Percentiles rank a stretch among this genome's conserved stretches.
These are phyloP conservation scores for Boletus reticuloceps DNA, from an alignment of 768 basidiomycete genomes.

Conservation along the genomic window DNA sequence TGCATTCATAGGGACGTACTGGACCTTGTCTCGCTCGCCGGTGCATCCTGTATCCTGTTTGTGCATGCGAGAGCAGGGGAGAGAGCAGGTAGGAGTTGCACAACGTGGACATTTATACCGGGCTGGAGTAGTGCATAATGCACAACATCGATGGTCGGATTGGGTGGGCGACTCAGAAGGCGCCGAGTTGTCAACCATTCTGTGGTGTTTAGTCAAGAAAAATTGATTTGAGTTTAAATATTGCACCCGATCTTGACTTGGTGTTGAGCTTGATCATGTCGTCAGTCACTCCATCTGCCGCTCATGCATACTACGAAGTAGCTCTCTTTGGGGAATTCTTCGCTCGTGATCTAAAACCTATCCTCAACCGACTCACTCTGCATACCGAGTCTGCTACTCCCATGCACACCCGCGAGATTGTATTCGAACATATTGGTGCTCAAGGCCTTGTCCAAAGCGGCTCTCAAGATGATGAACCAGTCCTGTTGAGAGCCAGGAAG, in stretches of 20 bases:
- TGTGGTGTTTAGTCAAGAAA: background rate
- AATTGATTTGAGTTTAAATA: background rate
- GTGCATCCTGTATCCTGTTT: constrained; percentile 61
- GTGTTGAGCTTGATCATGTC: background rate
- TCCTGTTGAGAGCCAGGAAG: constrained; percentile 70
- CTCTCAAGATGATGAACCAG: constrained; percentile 54
- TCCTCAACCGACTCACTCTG: constrained; percentile 79
- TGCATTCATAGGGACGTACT: constrained; percentile 77
- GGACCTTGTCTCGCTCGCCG: constrained; percentile 69
- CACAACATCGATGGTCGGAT: constrained; percentile 38
- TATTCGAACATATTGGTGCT: constrained; percentile 78
- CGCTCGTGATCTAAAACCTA: constrained; percentile 67
- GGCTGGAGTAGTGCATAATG: constrained; percentile 47
- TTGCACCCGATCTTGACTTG: background rate
- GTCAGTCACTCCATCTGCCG: constrained; percentile 26
- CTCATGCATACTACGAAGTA: constrained; percentile 77
- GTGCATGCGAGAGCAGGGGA: constrained; percentile 65
- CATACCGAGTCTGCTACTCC: constrained; percentile 74
- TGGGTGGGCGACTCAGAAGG: constrained; percentile 15
- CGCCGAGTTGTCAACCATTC: constrained; percentile 7
- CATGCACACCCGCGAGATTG: constrained; percentile 73
- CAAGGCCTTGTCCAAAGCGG: constrained; percentile 53
- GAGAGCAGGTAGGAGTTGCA: constrained; percentile 66
- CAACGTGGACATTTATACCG: constrained; percentile 85
- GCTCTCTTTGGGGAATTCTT: constrained; percentile 84